Evolutionary conservation across 2,329 filamentous ascomycete species (phyloP).

Genomic region (Rutstroemia sp.): DNA sequence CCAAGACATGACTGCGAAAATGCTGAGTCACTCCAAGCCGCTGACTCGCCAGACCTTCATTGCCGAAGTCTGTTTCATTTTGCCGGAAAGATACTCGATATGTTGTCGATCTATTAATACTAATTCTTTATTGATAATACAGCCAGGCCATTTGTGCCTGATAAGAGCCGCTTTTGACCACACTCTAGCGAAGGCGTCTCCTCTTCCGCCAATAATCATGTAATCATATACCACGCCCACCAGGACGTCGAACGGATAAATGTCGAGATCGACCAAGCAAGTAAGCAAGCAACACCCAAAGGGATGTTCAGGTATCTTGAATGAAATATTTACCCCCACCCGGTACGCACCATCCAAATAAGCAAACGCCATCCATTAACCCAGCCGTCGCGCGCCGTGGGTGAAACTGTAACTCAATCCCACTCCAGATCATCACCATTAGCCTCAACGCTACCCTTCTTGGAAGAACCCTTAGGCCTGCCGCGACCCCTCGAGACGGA

Average conservation of each 20-base stretch:
- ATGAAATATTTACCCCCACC: neutral
- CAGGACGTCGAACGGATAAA: neutral
- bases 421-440: conserved; percentile 21
- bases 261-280: neutral
- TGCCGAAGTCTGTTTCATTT: too few species aligned
- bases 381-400: too few species aligned
- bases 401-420: conserved; percentile 1
- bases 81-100: too few species aligned
- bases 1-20: too few species aligned
- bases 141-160: neutral
- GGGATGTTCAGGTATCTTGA: conserved; percentile 3
- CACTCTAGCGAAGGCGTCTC: neutral
- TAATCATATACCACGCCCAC: neutral
- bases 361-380: neutral
- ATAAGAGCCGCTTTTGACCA: neutral
- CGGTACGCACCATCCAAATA: neutral
- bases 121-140: conserved; percentile 3
- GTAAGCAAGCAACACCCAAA: neutral
- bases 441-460: conserved; percentile 20
- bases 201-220: neutral
- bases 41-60: too few species aligned
- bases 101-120: conserved; percentile 2
- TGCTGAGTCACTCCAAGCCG: too few species aligned
- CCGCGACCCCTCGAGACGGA: conserved; percentile 20
- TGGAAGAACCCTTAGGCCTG: conserved; percentile 18